These are phyloP conservation scores for Acorus calamus DNA, from an alignment of 106 monocot genomes.

Conservation along the genomic window DNA sequence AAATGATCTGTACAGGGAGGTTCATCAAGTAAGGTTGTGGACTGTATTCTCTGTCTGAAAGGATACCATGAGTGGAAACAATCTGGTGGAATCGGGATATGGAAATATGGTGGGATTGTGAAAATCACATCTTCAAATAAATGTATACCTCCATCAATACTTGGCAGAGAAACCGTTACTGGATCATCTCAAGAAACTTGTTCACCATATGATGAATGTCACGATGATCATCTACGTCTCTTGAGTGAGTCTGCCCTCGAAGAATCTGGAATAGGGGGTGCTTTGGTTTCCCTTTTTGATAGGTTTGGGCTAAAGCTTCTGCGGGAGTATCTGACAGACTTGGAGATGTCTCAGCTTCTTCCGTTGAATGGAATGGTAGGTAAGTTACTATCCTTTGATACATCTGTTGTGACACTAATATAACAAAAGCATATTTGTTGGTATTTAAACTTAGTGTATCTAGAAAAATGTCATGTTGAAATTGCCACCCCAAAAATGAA, in stretches of 20 bases:
- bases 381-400: conserved; percentile 1
- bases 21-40: conserved; percentile 31
- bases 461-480: no score
- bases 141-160: conserved; percentile 9
- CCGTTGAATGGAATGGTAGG: conserved; percentile 20
- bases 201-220: conserved; percentile 6
- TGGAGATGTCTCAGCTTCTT: conserved; percentile 4
- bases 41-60: conserved; percentile 40
- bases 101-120: conserved; percentile 37
- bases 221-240: conserved; percentile 5
- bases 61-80: conserved; percentile 38
- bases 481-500: no score
- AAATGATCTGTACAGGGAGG: conserved; percentile 17
- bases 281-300: conserved; percentile 9
- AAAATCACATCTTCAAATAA: conserved; percentile 26
- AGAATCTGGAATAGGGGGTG: conserved; percentile 8
- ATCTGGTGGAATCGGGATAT: conserved; percentile 35
- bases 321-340: conserved; percentile 16
- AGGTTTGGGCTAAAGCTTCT: conserved; percentile 22
- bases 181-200: neutral
- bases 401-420: no score
- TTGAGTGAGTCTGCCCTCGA: conserved; percentile 12
- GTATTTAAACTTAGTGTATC: no score
- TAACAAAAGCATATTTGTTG: no score
- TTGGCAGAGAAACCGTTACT: neutral